Base-by-base conservation (phyloP, 2,329 filamentous ascomycete genomes). In the Pestalotiopsis fici region DNA sequence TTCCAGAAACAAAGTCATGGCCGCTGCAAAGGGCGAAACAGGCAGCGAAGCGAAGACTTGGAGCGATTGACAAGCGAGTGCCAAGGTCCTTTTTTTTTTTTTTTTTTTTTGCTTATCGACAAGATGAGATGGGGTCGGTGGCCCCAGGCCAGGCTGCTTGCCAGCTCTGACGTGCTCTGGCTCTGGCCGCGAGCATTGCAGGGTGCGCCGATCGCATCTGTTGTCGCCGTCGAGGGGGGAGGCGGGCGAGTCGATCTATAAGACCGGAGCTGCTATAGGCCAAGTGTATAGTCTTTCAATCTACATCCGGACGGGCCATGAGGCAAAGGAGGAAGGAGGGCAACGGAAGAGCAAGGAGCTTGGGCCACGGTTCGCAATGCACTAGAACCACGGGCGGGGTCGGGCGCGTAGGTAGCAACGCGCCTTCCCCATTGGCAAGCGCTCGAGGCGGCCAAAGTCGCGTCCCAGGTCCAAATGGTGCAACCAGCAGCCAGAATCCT, bases 401-500 rank as follows among this genome's bases (percentile, higher is more conserved):
- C 27, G 13, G 28, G 62, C 62, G 43, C 43, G 39, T 27, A 43
- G 12, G 35, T 47, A 57, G 15, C 2, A 23, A 64, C 63, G 63
- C 63, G 63, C 63, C 63, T 65, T 65, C 63, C 50, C 27, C 50
- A 65, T 57, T 65, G 63, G 63, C 63, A 65, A 55, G 25, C 25
- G 61, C 43, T 56, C 47, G 9, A 23, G n/a, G 61, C 23, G 21
- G 15, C 27, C 23, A 31, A 56, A 57, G 63, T 57, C 63, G 63
- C 65, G 65, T 59, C 62, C 64, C 65, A 66, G 3, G 13, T 47
- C 43, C 43, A 18, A 47, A n/a, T 18, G 4, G 43, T 47, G 15
- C 43, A 35, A 11, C 43, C 43, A 50, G 18, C 15, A n/a, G 31
- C 43, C 21, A 18, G 43, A 21, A 21, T 50, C 18, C 43, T 25